phyloP scores from a whole-genome alignment of 1,284 basidiomycete genomes.

The Ustilago sp. region DNA sequence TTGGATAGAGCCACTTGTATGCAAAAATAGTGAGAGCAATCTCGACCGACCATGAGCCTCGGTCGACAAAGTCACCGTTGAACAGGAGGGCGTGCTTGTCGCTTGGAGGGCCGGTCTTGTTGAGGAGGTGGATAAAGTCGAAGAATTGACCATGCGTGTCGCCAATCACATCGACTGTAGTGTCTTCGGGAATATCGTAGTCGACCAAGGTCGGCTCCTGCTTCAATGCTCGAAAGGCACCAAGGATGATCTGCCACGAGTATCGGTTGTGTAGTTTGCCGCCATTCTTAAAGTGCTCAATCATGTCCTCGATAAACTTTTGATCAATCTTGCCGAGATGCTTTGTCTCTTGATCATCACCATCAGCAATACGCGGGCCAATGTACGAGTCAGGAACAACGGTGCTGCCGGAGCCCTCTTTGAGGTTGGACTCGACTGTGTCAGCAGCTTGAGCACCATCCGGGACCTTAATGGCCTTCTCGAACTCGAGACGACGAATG shows the following conservation, averaged over 20 bases:
- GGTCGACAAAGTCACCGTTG: constrained; percentile 77
- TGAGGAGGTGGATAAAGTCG: constrained; percentile 88
- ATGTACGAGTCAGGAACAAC: constrained; percentile 51
- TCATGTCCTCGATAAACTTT: constrained; percentile 86
- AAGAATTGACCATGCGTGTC: constrained; percentile 76
- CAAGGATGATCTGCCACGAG: constrained; percentile 94
- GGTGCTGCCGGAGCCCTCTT: constrained; percentile 55
- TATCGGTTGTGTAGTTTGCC: constrained; percentile 82
- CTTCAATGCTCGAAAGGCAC: constrained; percentile 81
- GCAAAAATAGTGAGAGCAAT: constrained; percentile 93
- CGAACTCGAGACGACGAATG: constrained; percentile 73
- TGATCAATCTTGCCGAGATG: constrained; percentile 71
- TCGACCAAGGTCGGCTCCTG: constrained; percentile 86
- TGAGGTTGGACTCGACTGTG: constrained; percentile 57
- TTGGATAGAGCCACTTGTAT: constrained; percentile 80
- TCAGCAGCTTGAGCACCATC: constrained; percentile 57
- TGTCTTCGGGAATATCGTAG: constrained; percentile 80
- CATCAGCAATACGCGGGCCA: constrained; percentile 57
- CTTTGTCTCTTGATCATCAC: constrained; percentile 73
- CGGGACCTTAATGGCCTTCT: constrained; percentile 63
- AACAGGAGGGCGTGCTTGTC: constrained; percentile 65
- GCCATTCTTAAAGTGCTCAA: constrained; percentile 90
- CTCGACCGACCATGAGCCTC: constrained; percentile 97
- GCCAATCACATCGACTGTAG: constrained; percentile 71
- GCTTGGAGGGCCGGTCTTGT: constrained; percentile 77